Base-by-base conservation (phyloP, 768 basidiomycete species). In the Tremella mesenterica region DNA sequence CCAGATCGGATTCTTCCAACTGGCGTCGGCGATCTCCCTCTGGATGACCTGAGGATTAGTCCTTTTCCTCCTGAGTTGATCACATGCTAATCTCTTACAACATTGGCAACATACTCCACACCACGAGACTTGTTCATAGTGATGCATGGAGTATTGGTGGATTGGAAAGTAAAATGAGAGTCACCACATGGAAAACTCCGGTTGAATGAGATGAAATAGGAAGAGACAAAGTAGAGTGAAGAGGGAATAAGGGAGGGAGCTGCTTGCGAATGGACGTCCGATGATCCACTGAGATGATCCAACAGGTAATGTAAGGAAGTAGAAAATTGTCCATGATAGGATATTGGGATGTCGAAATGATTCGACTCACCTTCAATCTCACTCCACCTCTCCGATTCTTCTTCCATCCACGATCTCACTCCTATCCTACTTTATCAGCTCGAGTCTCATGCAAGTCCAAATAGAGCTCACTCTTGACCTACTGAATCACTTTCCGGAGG, bases 1-100 rank as follows among this genome's bases (percentile, higher is more conserved):
- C 67, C 0, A 61, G 62, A 54, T 69, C 67, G 18, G 20, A 39
- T 18, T 69, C 57, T 47, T 69, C 67, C 13, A 69, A 33, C 1
- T 53, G 48, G 3, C 29, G 13, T 33, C 64, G 56, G 9, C 67
- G 60, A 14, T 41, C 28, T 9, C 61, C 67, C 44, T 69, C 67
- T 4, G 67, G 61, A 2, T 63, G 60, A 30, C 51, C 63, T 68
- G 36, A n/a, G n/a, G n/a, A n/a, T n/a, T n/a, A n/a, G 5, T 10
- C 28, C 16, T n/a, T n/a, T n/a, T n/a, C n/a, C n/a, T n/a, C n/a
- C n/a, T n/a, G n/a, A n/a, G n/a, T n/a, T n/a, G n/a, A 5, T 9
- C 9, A 20, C 14, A 39, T 18, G 34, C 34, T 14, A 36, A 14
- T 36, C 1, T 36, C 14, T 36, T 14, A 14, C 34, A 18, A 36